Evolutionary conservation across 2,329 filamentous ascomycete species (phyloP).

Genomic region (Colletotrichum eleusines): DNA sequence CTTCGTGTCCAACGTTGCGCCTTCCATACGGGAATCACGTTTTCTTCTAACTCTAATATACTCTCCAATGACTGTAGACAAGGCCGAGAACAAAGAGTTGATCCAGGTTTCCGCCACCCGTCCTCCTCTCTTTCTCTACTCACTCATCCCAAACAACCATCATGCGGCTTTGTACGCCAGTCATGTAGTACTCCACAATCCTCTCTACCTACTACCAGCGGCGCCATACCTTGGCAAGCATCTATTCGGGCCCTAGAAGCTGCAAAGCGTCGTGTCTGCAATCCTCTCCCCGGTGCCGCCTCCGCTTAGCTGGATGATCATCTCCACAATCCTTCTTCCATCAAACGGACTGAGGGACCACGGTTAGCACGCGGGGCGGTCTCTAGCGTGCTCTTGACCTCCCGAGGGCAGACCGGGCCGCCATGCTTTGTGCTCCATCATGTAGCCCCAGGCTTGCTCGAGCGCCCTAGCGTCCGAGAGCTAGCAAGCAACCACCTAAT

Average conservation of each 20-base stretch:
- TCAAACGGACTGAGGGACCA: constrained; percentile 13
- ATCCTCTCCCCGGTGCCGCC: not conserved
- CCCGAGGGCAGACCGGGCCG: constrained; percentile 3
- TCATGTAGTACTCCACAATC: not conserved
- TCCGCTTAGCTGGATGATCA: constrained; percentile 25
- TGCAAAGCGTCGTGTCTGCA: constrained; percentile 9
- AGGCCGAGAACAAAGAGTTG: not conserved
- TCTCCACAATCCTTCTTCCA: constrained; percentile 18
- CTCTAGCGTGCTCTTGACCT: constrained; percentile 15
- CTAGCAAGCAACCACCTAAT: not conserved
- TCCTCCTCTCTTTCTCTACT: not conserved
- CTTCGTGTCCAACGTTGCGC: not conserved
- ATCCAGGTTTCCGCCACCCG: not conserved
- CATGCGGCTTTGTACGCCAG: not conserved
- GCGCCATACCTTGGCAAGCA: constrained; percentile 5
- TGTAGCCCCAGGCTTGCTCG: not conserved
- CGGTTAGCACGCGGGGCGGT: constrained; percentile 8
- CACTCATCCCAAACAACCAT: not conserved
- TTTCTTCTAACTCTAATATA: not conserved
- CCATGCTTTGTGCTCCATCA: constrained; percentile 27
- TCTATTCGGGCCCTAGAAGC: not conserved
- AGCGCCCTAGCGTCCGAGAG: constrained; percentile 5
- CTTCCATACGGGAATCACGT: not conserved
- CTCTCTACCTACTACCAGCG: not conserved
- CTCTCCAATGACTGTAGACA: too few species aligned